These are phyloP conservation scores for Cornus controversa DNA, from an alignment of 148 eudicot genomes.

Conservation along the genomic window DNA sequence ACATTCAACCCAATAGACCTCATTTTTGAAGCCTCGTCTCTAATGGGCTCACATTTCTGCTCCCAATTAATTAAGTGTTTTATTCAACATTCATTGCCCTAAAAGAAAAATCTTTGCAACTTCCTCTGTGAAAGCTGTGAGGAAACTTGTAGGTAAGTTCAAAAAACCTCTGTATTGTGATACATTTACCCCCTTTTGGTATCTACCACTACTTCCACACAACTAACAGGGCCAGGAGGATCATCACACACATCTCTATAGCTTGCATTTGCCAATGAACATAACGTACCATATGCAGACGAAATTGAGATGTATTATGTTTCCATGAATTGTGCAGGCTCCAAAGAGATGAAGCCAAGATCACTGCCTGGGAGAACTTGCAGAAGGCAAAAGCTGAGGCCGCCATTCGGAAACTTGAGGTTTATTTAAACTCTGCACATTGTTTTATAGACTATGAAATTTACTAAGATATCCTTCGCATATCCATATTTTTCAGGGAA, in stretches of 20 bases:
- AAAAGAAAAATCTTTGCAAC: not conserved
- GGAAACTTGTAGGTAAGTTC: not conserved
- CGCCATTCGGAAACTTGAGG: constrained; percentile 78
- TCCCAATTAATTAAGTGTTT: not conserved
- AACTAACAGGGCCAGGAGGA: not conserved
- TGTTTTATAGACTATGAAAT: not conserved
- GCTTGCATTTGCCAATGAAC: not conserved
- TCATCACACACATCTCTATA: not conserved
- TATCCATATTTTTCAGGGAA: constrained; percentile 4
- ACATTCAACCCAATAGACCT: not conserved
- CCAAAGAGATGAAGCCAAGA: constrained; percentile 73
- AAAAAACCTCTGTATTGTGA: constrained; percentile 1
- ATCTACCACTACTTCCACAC: not conserved
- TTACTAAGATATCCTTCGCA: not conserved
- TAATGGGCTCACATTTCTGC: not conserved
- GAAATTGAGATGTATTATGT: not conserved
- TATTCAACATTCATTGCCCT: not conserved
- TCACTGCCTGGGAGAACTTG: constrained; percentile 83
- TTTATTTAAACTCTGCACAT: constrained; percentile 4
- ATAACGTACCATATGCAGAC: not conserved
- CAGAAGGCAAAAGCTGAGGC: constrained; percentile 95
- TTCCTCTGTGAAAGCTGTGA: not conserved
- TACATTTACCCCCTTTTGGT: not conserved
- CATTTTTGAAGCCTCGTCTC: not conserved
- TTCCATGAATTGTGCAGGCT: constrained; percentile 32